Evolutionary conservation across 2,329 filamentous ascomycete genomes (phyloP).

Genomic region (Alternaria triticimaculans): DNA sequence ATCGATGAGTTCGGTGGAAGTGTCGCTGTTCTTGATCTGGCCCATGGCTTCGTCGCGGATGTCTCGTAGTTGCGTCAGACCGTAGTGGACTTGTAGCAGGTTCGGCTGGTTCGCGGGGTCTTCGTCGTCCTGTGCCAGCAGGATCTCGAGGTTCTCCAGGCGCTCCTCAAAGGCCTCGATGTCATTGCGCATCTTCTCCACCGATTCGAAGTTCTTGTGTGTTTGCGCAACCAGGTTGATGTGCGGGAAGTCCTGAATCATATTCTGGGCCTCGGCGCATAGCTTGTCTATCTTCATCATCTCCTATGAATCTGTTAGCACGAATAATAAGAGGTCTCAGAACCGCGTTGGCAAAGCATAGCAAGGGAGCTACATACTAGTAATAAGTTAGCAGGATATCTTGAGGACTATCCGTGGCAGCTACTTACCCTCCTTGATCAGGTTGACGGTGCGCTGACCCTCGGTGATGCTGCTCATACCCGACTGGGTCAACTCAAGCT

Average conservation of each 20-base stretch:
- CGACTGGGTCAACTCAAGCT: no score
- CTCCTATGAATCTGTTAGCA: conserved; percentile 57
- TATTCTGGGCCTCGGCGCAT: conserved; percentile 95
- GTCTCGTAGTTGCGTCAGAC: conserved; percentile 88
- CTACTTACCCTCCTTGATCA: conserved; percentile 7
- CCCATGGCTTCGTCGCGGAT: conserved; percentile 97
- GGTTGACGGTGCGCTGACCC: no score
- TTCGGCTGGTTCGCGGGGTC: conserved; percentile 92
- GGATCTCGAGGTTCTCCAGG: conserved; percentile 74
- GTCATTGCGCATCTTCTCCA: conserved; percentile 90
- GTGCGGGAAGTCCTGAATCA: conserved; percentile 94
- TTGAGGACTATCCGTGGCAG: neutral
- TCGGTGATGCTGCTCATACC: no score
- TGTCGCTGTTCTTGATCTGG: conserved; percentile 81
- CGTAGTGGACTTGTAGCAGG: conserved; percentile 86
- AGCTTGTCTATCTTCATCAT: conserved; percentile 98
- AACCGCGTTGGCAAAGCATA: neutral
- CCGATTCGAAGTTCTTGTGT: conserved; percentile 93
- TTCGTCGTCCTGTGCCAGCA: conserved; percentile 82
- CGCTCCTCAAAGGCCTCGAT: conserved; percentile 86
- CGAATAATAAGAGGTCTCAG: no score
- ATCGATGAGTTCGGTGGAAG: conserved; percentile 94
- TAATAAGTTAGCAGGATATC: neutral
- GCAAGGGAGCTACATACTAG: neutral
- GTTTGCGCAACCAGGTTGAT: conserved; percentile 93